Conservation (phyloP, 139 green algal genomes). For the Deuterostichococcus epilithicus region DNA sequence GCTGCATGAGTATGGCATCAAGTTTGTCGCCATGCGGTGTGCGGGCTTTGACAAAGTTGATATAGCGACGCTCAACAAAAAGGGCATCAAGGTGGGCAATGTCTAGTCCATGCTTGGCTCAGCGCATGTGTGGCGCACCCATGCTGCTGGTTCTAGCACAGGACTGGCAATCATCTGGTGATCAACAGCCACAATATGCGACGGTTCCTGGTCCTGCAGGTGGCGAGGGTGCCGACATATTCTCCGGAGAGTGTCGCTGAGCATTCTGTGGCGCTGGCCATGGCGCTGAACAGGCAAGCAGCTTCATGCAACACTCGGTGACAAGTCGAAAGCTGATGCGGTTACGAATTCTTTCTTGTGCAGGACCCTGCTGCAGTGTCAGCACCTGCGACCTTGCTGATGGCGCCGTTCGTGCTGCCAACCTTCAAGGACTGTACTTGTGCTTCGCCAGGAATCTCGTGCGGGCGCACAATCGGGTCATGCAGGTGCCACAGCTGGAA, state of each 20-base stretch:
- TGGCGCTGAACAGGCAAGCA: slow-evolving; percentile 67
- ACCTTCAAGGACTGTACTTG: too few relatives aligned
- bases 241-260: slow-evolving; percentile 69
- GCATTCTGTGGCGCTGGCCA: slow-evolving; percentile 63
- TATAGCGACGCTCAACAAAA: background rate
- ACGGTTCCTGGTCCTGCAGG: slow-evolving; percentile 9
- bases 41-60: slow-evolving; percentile 51
- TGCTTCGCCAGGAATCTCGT: slow-evolving; percentile 48
- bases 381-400: background rate
- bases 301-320: background rate
- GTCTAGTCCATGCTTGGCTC: background rate
- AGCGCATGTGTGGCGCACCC: too few relatives aligned
- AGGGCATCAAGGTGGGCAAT: slow-evolving; percentile 30
- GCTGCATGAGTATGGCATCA: slow-evolving; percentile 53
- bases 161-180: too few relatives aligned
- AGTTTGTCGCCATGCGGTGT: slow-evolving; percentile 69
- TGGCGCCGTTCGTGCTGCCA: too few relatives aligned
- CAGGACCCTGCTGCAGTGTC: background rate
- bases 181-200: background rate
- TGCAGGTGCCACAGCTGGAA: slow-evolving; percentile 9
- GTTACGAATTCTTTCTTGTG: background rate
- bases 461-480: slow-evolving; percentile 37
- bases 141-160: too few relatives aligned
- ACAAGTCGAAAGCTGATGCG: background rate
- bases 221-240: slow-evolving; percentile 75